Evolutionary conservation across 192 early-diverging fungal genomes (phyloP), one percentile per base, ranked within the genome.

Genomic region (Podila epigama): DNA sequence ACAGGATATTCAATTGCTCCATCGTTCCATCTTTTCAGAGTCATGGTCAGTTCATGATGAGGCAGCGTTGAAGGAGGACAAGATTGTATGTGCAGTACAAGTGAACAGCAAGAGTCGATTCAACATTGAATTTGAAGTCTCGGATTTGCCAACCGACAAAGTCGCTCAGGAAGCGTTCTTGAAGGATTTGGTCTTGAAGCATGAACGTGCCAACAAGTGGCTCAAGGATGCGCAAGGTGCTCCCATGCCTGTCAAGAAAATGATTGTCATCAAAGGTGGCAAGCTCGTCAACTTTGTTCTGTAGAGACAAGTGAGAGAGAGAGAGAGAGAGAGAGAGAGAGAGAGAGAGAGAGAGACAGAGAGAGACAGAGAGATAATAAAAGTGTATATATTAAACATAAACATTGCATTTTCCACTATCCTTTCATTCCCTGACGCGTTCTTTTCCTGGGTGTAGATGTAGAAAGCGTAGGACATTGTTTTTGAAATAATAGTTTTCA

Each of bases 101-200:
- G 87, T 85, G 39, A 85, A 97, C 68, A 93, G 95, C 54, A 94
- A 94, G 67, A 87, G 85, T 2, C 82, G 90, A 37, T 92, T 92
- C 36, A 89, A 83, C 44, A 52, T 95, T 7, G 63, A 67, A 20
- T 69, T 89, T 51, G 54, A 68, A 10, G 37, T 77, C 10, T 31
- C 66, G 0, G 60, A 68, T 5, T 16, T 56, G 77, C 87, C 31
- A 33, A 56, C 4, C 56, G 68, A 34, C 51, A 83, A 37, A 27
- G 81, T 27, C 33, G 75, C 10, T 60, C 83, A 61, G 44, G 75
- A 36, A 53, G 60, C 34, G 59, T 71, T 29, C 54, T 92, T 52
- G 70, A 90, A 42, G 32, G 33, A 50, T 35, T 82, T 16, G 88
- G 78, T 53, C 68, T 68, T 61, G 63, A 69, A 44, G 71, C 85